Conservation (phyloP, 192 early-diverging fungal species). For the Umbelopsis ramanniana region DNA sequence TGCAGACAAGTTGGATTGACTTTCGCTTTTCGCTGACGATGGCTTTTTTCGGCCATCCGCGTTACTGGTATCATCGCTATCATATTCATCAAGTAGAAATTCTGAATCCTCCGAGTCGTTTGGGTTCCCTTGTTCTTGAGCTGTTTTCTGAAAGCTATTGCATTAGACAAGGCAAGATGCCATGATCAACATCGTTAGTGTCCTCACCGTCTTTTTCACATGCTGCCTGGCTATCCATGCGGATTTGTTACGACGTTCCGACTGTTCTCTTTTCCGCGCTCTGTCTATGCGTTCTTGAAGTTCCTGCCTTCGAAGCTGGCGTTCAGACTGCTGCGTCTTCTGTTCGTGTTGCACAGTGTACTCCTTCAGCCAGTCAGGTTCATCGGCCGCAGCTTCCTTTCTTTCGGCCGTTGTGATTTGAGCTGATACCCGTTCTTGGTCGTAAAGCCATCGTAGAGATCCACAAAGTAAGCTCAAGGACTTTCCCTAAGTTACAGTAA, state of each 20-base stretch:
- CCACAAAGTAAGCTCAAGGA: conserved; percentile 88
- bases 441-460: conserved; percentile 79
- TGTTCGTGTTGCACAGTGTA: conserved; percentile 25
- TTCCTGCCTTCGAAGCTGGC: conserved; percentile 20
- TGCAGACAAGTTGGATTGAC: conserved; percentile 52
- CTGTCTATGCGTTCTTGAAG: conserved; percentile 41
- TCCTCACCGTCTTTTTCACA: conserved; percentile 20
- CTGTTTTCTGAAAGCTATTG: neutral
- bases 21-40: neutral
- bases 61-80: conserved; percentile 58
- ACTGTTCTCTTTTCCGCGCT: conserved; percentile 26
- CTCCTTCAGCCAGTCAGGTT: conserved; percentile 54
- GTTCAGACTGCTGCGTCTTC: conserved; percentile 17
- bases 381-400: conserved; percentile 14
- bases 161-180: conserved; percentile 22
- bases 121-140: neutral
- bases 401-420: neutral
- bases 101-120: conserved; percentile 38
- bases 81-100: conserved; percentile 65
- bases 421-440: conserved; percentile 41
- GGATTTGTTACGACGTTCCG: conserved; percentile 2
- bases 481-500: conserved; percentile 68
- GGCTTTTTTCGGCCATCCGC: neutral
- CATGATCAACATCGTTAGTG: neutral
- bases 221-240: conserved; percentile 29